These are phyloP conservation scores for Fagopyrum homotropicum DNA, from an alignment of 148 eudicot species.

Conservation along the genomic window DNA sequence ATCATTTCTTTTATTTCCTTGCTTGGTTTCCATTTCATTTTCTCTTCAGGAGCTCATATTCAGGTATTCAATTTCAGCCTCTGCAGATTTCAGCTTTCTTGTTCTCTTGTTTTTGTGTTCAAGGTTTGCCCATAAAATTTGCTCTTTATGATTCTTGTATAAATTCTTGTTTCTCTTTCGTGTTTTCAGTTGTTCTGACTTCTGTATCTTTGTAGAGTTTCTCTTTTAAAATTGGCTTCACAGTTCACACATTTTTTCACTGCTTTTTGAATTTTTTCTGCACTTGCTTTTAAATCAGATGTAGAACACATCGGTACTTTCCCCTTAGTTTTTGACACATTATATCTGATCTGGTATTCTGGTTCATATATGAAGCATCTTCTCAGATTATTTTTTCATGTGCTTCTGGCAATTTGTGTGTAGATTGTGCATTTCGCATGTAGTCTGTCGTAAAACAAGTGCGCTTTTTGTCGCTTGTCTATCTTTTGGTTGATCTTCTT, in stretches of 20 bases:
- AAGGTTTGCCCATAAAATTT: not conserved
- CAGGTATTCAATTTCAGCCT: not conserved
- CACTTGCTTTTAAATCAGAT: not conserved
- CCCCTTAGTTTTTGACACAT: not conserved
- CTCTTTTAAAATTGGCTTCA: not conserved
- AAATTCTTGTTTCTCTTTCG: not conserved
- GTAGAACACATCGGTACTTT: not conserved
- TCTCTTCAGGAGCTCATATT: conserved; percentile 2
- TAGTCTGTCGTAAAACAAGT: not conserved
- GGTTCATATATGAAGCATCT: not conserved
- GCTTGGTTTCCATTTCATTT: not conserved
- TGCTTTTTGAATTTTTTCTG: not conserved
- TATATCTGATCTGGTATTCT: not conserved
- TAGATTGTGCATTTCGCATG: not conserved
- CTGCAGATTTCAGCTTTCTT: not conserved
- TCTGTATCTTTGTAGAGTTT: not conserved
- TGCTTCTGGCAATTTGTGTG: not conserved
- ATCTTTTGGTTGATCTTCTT: not conserved
- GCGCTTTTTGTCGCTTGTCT: not conserved
- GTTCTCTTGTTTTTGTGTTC: not conserved
- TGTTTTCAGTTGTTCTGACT: not conserved
- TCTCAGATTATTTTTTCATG: not conserved
- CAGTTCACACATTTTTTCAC: not conserved
- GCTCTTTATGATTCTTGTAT: not conserved
- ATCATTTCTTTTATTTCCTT: not conserved